Conservation (phyloP, 768 basidiomycete genomes). For the Pulveroboletus sp. region DNA sequence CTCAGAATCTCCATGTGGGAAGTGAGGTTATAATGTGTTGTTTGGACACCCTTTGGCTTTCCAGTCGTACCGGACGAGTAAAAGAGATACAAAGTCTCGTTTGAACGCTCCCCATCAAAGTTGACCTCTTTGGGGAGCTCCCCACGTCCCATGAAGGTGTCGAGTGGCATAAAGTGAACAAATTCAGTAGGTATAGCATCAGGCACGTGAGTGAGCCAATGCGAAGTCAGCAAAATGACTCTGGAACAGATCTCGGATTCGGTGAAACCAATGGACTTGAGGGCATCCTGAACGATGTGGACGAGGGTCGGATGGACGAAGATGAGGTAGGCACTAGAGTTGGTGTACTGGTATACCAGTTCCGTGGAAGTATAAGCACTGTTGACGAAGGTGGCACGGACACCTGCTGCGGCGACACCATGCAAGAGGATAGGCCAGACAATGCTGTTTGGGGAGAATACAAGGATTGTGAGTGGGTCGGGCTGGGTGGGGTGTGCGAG, state of each 20-base stretch:
- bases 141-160: conserved; percentile 52
- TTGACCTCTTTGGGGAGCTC: conserved; percentile 49
- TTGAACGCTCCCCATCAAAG: conserved; percentile 48
- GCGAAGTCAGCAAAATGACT: conserved; percentile 53
- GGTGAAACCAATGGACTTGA: conserved; percentile 47
- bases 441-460: conserved; percentile 71
- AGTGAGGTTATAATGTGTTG: conserved; percentile 67
- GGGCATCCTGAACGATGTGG: conserved; percentile 52
- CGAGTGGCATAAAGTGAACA: conserved; percentile 37
- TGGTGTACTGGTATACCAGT: conserved; percentile 66
- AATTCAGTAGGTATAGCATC: conserved; percentile 32
- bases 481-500: conserved; percentile 49
- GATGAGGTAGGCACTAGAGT: conserved; percentile 62
- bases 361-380: conserved; percentile 66
- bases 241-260: conserved; percentile 47
- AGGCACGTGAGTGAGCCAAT: conserved; percentile 41
- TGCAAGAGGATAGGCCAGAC: conserved; percentile 49
- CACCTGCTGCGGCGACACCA: conserved; percentile 57
- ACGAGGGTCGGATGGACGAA: conserved; percentile 66
- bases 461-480: conserved; percentile 45
- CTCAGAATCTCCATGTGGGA: conserved; percentile 52
- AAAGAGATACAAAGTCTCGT: conserved; percentile 65
- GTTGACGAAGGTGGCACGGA: conserved; percentile 72
- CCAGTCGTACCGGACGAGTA: conserved; percentile 74
- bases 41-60: conserved; percentile 72